phyloP scores from a whole-genome alignment of 2,329 filamentous ascomycete genomes.

The Colletotrichum neosansevieriae region DNA sequence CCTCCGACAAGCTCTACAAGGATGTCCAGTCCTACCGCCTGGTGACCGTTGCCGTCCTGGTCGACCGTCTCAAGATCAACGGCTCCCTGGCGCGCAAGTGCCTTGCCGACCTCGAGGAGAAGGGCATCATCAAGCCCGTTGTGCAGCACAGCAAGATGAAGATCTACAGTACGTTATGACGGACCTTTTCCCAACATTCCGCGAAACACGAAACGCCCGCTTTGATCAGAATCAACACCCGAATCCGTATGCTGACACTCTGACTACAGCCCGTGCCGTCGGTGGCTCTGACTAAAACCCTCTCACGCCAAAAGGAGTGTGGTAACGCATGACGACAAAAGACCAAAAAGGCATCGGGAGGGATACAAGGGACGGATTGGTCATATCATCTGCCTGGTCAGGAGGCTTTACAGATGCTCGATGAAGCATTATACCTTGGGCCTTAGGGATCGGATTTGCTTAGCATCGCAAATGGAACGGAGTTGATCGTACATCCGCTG shows the following conservation, averaged over 20 bases:
- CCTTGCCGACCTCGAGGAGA: constrained; percentile 94
- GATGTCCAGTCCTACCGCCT: constrained; percentile 99
- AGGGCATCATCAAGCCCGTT: constrained; percentile 98
- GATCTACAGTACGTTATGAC: constrained; percentile 83
- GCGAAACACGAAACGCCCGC: too few relatives aligned
- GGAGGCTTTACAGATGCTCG: constrained; percentile 41
- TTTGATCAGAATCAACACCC: not conserved
- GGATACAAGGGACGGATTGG: constrained; percentile 35
- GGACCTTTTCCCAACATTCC: too few relatives aligned
- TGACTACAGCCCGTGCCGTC: constrained; percentile 68
- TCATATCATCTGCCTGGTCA: constrained; percentile 41
- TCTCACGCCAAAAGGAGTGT: constrained; percentile 4
- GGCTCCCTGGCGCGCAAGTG: constrained; percentile 93
- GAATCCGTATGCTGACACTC: constrained; percentile 45
- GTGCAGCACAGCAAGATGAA: constrained; percentile 96
- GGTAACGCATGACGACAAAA: constrained; percentile 38
- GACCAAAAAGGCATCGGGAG: constrained; percentile 25
- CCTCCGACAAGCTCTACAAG: constrained; percentile 98
- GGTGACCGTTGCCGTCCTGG: constrained; percentile 97
- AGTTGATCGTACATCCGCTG: constrained; percentile 41
- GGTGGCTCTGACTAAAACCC: constrained; percentile 60
- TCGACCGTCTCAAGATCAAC: constrained; percentile 99
- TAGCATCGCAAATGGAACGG: constrained; percentile 41
- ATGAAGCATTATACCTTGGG: constrained; percentile 41
- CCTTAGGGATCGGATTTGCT: constrained; percentile 42